Evolutionary conservation across 352 stramenopile genomes (phyloP), one percentile per base, ranked within the genome.

Genomic region (Phytopythium ostracodes): DNA sequence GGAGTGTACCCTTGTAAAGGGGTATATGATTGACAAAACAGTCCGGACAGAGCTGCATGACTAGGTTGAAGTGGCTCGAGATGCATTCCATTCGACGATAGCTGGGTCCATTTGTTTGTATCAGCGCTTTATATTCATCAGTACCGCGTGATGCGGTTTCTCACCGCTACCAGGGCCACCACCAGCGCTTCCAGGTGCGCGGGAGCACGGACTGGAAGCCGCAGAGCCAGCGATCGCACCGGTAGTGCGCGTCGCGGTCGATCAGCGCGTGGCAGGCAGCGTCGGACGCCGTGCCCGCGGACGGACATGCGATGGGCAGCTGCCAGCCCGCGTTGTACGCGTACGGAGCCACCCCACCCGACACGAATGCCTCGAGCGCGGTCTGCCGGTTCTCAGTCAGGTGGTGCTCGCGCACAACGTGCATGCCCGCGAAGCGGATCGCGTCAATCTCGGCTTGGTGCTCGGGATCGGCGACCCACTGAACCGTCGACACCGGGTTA

Each of bases 221-320:
- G 49, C 84, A 93, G 55, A 91, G 85, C 80, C 81, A 91, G 18
- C 72, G 64, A 47, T 91, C 84, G 65, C 84, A 93, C 65, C 88
- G 88, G 75, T 91, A 79, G 42, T 73, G 75, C 22, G 70, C 77
- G 56, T 89, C 75, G 40, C 78, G 80, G 40, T 72, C 61, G 53
- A 81, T 83, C 18, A 71, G 75, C 6, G 56, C 69, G 50, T 78
- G 69, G 56, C 84, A 93, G 49, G 66, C 66, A 56, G 56, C 40
- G 38, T 76, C 65, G 20, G 76, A 75, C 4, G 74, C 63, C 12
- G 87, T 62, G 44, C 79, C 81, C n/a, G 77, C 68, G 6, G 73
- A 87, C 22, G 84, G 84, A 66, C 84, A 93, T 25, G 81, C 79
- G 43, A 68, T 75, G 9, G 43, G 61, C 27, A 84, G 59, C 14